Base-by-base conservation (phyloP, 306 rosid genomes). In the Pterocarpus santalinus region DNA sequence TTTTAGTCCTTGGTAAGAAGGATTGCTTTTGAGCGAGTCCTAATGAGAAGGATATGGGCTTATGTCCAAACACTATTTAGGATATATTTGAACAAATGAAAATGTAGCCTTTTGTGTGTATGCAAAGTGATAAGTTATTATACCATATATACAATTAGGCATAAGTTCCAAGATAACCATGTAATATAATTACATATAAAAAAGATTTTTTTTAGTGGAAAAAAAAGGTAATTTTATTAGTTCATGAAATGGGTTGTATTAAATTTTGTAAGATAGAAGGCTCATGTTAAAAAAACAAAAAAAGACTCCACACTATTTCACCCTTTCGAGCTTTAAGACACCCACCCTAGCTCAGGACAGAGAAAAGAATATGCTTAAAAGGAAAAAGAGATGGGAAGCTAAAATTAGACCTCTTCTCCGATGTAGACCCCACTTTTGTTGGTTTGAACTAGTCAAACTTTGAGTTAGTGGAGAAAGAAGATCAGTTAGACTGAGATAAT, bases 1-100 rank as follows among this genome's bases (percentile, higher is more conserved):
- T 71, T 81, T 39, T 58, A 41, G 78, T 77, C 62, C 11, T 57
- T 35, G 81, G 62, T 43, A 32, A 39, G 61, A 61, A 76, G 64
- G 5, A 60, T 33, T 61, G 81, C 66, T 62, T 64, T 82, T 84
- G 81, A 91, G 60, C 85, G 82, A 82, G 90, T 87, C 92, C 79
- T 89, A 33, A 33, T 82, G 86, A 87, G 73, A 58, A 74, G 75
- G 56, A 46, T 10, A 2, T 22, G 81, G 57, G 57, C 67, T 64
- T 16, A 13, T 71, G 65, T 69, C 63, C 33, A 5, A 46, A 72
- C 79, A 75, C 11, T 63, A 64, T 33, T 76, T 76, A 53, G 33
- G 11, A 22, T 22, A 3, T 0, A 60, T 60, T 60, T 9, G 17
- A 22, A 11, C 8, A 14, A 36, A 28, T 11, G 38, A 58, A 8